Evolutionary conservation across 768 basidiomycete genomes (phyloP), one percentile per base, ranked within the genome.

Genomic region (Boletus vermiculosoides): DNA sequence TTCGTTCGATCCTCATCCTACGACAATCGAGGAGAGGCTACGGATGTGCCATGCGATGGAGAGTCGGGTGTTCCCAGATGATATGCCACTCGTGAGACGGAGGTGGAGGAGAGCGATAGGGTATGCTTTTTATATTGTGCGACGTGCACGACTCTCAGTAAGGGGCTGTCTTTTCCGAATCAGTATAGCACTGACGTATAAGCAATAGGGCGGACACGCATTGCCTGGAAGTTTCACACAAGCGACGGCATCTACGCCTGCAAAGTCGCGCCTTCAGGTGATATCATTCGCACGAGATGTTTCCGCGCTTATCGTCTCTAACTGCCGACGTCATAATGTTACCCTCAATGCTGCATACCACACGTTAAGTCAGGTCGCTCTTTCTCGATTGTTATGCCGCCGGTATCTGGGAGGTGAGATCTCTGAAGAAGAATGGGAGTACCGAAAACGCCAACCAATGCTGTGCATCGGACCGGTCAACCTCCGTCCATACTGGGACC

Each of bases 281-380:
- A 11, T 23, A 23, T 49, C 33, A 16, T 49, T 49, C 15, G 10
- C 47, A 16, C 47, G 16, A 18, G 47, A 49, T 9, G 62, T 67
- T 20, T 75, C 75, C 10, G 57, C 56, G 30, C 51, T 50, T 15
- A 73, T 82, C 50, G 56, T 74, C 13, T 50, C 50, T 7, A 74
- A 66, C 25, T 84, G 82, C 58, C 77, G 75, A 25, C 63, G 66
- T 22, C 63, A 77, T 25, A 63, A 70, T 2, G 58, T 84, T 31
- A 83, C 82, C 4, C 76, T 84, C 44, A 83, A 82, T 7, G 73
- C 77, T 53, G 80, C 74, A 6, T 77, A 77, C 42, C 78, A 79
- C 15, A 72, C 81, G 6, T 68, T 85, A 25, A 77, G 33, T 36
- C 47, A 49, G n/a, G 47, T 49, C 10, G 47, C 33, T 23, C 31